Evolutionary conservation across 352 stramenopile species (phyloP).

Genomic region (Phytopythium litorale): DNA sequence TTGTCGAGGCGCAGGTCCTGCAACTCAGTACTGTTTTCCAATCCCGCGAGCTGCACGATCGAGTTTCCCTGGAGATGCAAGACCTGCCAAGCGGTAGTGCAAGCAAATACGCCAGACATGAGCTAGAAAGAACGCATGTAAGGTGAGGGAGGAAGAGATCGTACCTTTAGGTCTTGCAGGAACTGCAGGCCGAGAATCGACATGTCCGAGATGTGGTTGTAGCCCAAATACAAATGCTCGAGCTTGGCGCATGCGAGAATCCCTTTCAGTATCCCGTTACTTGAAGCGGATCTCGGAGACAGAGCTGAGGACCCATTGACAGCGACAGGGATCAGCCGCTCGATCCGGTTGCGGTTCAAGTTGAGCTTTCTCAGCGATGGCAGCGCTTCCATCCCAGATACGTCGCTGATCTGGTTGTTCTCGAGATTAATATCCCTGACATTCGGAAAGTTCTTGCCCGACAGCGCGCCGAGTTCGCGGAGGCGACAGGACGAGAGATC

Average conservation of each 20-base stretch:
- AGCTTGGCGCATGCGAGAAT: slow-evolving; percentile 62
- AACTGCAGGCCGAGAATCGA: slow-evolving; percentile 57
- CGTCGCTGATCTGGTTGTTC: slow-evolving; percentile 83
- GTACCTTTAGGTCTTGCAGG: slow-evolving; percentile 60
- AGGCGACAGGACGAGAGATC: slow-evolving; percentile 74
- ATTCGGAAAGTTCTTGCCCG: slow-evolving; percentile 56
- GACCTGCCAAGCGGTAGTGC: slow-evolving; percentile 20
- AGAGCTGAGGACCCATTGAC: not conserved
- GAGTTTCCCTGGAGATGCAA: slow-evolving; percentile 80
- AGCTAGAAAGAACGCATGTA: slow-evolving; percentile 1
- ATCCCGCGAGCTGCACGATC: slow-evolving; percentile 58
- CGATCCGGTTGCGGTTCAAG: slow-evolving; percentile 74
- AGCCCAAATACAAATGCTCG: slow-evolving; percentile 63
- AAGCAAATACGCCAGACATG: not conserved
- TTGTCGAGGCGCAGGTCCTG: slow-evolving; percentile 74
- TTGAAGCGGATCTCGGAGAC: slow-evolving; percentile 1
- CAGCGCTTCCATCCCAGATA: slow-evolving; percentile 57
- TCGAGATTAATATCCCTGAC: slow-evolving; percentile 76
- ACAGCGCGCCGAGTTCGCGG: slow-evolving; percentile 54
- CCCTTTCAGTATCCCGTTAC: slow-evolving; percentile 30
- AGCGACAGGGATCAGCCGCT: slow-evolving; percentile 28
- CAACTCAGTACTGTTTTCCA: slow-evolving; percentile 60
- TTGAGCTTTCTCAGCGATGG: slow-evolving; percentile 63
- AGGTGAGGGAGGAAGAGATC: slow-evolving; percentile 2
- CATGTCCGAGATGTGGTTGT: slow-evolving; percentile 85